These are phyloP conservation scores for Pythium brassicae DNA, from an alignment of 352 stramenopile species.

Conservation along the genomic window DNA sequence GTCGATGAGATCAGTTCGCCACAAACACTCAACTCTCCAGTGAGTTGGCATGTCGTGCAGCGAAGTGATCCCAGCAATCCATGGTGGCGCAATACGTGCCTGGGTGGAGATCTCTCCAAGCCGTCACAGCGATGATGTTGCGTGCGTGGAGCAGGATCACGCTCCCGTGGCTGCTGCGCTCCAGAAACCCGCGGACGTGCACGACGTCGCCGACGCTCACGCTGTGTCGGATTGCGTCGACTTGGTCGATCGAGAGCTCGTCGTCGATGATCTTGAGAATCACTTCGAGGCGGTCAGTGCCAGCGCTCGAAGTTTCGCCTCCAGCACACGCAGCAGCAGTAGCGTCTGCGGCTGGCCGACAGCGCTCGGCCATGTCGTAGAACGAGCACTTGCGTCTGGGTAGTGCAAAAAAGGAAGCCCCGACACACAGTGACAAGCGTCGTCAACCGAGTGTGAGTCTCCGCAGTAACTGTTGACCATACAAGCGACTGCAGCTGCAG, in stretches of 20 bases:
- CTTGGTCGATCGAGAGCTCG: slow-evolving; percentile 54
- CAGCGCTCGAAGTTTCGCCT: not conserved
- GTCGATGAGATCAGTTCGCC: not conserved
- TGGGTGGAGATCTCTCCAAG: slow-evolving; percentile 57
- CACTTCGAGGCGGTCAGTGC: slow-evolving; percentile 53
- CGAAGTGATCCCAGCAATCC: not conserved
- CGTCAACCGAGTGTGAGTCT: not conserved
- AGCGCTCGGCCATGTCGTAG: slow-evolving; percentile 50
- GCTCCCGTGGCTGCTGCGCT: slow-evolving; percentile 20
- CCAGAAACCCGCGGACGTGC: slow-evolving; percentile 51
- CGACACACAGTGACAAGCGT: not conserved
- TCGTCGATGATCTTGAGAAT: slow-evolving; percentile 74
- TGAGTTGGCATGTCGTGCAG: no score
- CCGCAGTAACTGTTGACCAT: not conserved
- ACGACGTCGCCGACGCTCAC: slow-evolving; percentile 72
- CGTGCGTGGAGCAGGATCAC: slow-evolving; percentile 41
- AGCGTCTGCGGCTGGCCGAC: not conserved
- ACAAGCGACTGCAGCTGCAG: not conserved
- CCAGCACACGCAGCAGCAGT: not conserved
- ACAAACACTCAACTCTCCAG: no score
- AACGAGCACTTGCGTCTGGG: slow-evolving; percentile 67
- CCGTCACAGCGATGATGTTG: slow-evolving; percentile 27
- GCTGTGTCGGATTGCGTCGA: slow-evolving; percentile 56
- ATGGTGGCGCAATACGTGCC: slow-evolving; percentile 14
- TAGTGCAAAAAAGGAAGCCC: not conserved